Conservation (phyloP, 2,329 filamentous ascomycete genomes). For the Chaetomium sp. region DNA sequence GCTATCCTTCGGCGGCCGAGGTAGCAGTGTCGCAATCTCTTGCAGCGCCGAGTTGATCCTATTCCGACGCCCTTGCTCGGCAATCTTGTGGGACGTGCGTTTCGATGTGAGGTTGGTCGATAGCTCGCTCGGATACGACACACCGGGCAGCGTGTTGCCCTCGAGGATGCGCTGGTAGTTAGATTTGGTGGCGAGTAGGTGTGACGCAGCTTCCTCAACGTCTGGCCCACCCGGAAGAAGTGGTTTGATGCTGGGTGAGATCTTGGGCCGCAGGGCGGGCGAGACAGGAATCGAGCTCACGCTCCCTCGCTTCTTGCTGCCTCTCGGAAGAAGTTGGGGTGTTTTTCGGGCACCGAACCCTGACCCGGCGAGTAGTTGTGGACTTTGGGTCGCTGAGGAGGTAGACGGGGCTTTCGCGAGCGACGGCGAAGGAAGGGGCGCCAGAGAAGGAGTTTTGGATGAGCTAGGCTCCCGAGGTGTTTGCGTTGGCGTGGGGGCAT, state of each 20-base stretch:
- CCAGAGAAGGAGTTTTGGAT: conserved; percentile 47
- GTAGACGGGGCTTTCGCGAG: conserved; percentile 36
- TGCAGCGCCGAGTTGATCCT: conserved; percentile 90
- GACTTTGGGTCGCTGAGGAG: conserved; percentile 58
- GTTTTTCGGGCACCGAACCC: conserved; percentile 45
- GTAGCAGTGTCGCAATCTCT: conserved; percentile 84
- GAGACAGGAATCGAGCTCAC: conserved; percentile 70
- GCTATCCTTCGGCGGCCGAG: conserved; percentile 39
- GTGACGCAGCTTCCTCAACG: conserved; percentile 55
- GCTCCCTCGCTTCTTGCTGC: conserved; percentile 63
- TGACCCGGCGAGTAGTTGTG: conserved; percentile 53
- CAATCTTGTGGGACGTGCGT: conserved; percentile 94
- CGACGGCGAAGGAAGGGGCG: conserved; percentile 43
- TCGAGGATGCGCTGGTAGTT: conserved; percentile 98
- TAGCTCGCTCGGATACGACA: conserved; percentile 83
- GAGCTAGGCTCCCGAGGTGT: conserved; percentile 30
- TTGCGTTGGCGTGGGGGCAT: conserved; percentile 33
- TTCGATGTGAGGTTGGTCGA: conserved; percentile 94
- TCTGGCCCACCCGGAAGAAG: conserved; percentile 59
- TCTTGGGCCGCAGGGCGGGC: conserved; percentile 78
- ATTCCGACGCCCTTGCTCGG: conserved; percentile 91
- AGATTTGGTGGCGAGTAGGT: conserved; percentile 84
- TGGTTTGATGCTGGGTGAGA: conserved; percentile 92
- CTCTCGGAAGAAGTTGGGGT: conserved; percentile 49
- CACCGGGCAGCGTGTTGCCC: conserved; percentile 81